Evolutionary conservation across 1,139 yeast genomes (phyloP), one percentile per base, ranked within the genome.

Genomic region (Protomyces gravidus): DNA sequence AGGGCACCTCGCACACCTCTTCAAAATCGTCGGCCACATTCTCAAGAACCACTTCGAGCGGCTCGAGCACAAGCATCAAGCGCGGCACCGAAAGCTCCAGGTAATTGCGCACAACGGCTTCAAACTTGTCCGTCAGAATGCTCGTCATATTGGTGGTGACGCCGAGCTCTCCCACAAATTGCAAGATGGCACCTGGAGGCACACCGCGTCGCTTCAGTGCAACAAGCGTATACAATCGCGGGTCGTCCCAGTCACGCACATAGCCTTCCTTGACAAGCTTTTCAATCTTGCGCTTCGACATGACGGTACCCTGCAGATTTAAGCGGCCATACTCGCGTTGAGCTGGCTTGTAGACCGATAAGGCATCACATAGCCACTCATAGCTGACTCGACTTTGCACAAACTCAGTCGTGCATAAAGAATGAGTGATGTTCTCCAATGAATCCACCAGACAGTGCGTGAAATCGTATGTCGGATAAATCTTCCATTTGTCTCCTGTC

Each of bases 391-490:
- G 82, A 26, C 96, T 86, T 63, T 89, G 77, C 65, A 86, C 84
- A 73, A 94, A 94, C 75, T 62, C 64, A 2, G 63, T 61, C 9
- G 64, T 62, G 32, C 64, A 62, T 2, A 62, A 50, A 11, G 64
- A 62, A 46, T 62, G 64, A 3, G 95, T 83, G 66, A 94, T 92
- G 72, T 92, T 89, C 75, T 94, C 99, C 69, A 94, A 81, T 50
- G 95, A 86, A 86, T 94, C 99, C 53, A 92, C 97, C 74, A 94
- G 80, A 82, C 98, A 92, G 82, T 92, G 98, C 26, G 98, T 92
- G 76, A 94, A 94, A 72, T 94, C 98, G 72, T 94, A 94, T 19
- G 98, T 94, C 64, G 99, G 99, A 71, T 94, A 94, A 63, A 94
- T 90, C 74, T 86, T 89, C 99, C 99, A 94, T 73, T 86, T 86